phyloP scores from a whole-genome alignment of 2,329 filamentous ascomycete genomes.

The Dryadomyces quercivorus region DNA sequence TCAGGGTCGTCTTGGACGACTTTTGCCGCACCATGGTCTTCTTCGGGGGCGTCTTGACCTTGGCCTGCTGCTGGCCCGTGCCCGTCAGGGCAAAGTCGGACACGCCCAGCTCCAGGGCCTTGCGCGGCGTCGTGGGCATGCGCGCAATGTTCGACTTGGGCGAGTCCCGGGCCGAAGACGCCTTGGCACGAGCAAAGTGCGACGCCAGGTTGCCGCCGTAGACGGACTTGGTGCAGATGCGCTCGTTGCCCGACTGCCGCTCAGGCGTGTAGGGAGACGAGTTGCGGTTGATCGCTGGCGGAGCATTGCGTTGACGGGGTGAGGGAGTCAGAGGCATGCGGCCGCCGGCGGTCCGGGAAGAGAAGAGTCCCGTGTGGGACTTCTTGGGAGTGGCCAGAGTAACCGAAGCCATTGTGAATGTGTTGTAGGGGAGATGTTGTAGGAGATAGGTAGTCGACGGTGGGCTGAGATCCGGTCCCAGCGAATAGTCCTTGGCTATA shows the following conservation, averaged over 20 bases:
- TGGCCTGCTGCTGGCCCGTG: slow-evolving; percentile 50
- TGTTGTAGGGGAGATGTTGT: slow-evolving; percentile 18
- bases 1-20: slow-evolving; percentile 62
- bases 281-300: slow-evolving; percentile 35
- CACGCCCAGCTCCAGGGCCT: slow-evolving; percentile 73
- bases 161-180: slow-evolving; percentile 64
- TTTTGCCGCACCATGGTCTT: slow-evolving; percentile 44
- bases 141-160: slow-evolving; percentile 94
- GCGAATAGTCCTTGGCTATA: no score
- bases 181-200: slow-evolving; percentile 63
- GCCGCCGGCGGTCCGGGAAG: slow-evolving; percentile 81
- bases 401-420: slow-evolving; percentile 59
- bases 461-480: slow-evolving; percentile 5
- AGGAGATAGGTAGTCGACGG: no score
- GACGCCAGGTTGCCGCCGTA: slow-evolving; percentile 70
- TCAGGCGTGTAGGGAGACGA: slow-evolving; percentile 72
- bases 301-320: slow-evolving; percentile 51
- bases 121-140: slow-evolving; percentile 62
- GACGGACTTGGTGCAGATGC: slow-evolving; percentile 54
- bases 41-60: slow-evolving; percentile 46
- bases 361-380: slow-evolving; percentile 88
- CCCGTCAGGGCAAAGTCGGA: slow-evolving; percentile 88
- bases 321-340: slow-evolving; percentile 92
- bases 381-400: slow-evolving; percentile 84
- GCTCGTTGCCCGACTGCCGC: slow-evolving; percentile 37